phyloP scores from a whole-genome alignment of 2,329 filamentous ascomycete species.

The Myriangium duriaei region DNA sequence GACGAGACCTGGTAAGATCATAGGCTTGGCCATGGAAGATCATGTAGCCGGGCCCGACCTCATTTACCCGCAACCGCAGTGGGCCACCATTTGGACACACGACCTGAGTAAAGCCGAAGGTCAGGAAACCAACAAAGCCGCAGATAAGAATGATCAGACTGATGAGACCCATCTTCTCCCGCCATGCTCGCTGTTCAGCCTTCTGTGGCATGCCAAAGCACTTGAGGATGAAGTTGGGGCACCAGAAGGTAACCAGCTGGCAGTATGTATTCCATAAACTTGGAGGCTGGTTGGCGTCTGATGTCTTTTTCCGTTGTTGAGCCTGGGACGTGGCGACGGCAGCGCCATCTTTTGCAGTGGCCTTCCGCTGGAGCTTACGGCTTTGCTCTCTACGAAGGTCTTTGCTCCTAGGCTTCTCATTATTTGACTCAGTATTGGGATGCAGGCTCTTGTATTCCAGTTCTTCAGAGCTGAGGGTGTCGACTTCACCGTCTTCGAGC shows the following conservation, averaged over 20 bases:
- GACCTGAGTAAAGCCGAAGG: slow-evolving; percentile 84
- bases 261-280: slow-evolving; percentile 96
- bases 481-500: slow-evolving; percentile 46
- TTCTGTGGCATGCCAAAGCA: slow-evolving; percentile 79
- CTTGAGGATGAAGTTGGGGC: slow-evolving; percentile 67
- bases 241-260: slow-evolving; percentile 87
- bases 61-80: slow-evolving; percentile 62
- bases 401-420: slow-evolving; percentile 27
- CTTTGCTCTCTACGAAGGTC: slow-evolving; percentile 12
- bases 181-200: slow-evolving; percentile 84
- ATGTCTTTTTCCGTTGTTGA: slow-evolving; percentile 41
- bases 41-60: slow-evolving; percentile 74
- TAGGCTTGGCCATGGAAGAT: slow-evolving; percentile 93
- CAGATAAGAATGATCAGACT: slow-evolving; percentile 86
- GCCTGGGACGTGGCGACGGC: slow-evolving; percentile 46
- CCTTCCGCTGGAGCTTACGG: slow-evolving; percentile 42
- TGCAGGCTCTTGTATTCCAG: slow-evolving; percentile 40
- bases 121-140: slow-evolving; percentile 82
- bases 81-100: slow-evolving; percentile 66
- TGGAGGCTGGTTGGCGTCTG: slow-evolving; percentile 58
- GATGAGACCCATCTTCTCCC: slow-evolving; percentile 94
- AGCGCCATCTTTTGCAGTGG: slow-evolving; percentile 50
- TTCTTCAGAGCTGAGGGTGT: slow-evolving; percentile 51
- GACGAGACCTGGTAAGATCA: slow-evolving; percentile 61
- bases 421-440: slow-evolving; percentile 21